Percentiles rank a stretch among this genome's conserved stretches.
These are phyloP conservation scores for Strigomonas galati DNA, from an alignment of 208 protist species.

Conservation along the genomic window DNA sequence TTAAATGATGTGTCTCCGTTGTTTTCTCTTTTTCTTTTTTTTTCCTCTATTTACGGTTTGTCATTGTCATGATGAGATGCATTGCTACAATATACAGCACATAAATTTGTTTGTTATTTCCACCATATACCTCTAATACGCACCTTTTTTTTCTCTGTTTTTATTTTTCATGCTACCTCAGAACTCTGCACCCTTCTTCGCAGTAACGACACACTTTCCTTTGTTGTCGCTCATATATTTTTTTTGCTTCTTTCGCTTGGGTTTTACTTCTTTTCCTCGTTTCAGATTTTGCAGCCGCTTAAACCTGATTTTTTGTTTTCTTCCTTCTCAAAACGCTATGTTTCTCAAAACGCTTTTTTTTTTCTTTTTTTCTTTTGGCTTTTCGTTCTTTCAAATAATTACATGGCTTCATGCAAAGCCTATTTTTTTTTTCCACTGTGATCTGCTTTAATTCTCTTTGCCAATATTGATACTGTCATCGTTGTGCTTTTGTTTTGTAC, in stretches of 20 bases:
- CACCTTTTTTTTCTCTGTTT: slow-evolving; percentile 7
- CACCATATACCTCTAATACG: not conserved
- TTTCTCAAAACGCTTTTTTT: not conserved
- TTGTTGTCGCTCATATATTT: slow-evolving; percentile 11
- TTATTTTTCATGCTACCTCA: slow-evolving; percentile 4
- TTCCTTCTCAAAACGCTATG: not conserved
- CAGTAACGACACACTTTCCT: not conserved
- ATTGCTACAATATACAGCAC: not conserved
- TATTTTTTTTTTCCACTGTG: too few species aligned
- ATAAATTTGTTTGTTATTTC: too few species aligned
- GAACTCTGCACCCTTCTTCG: not conserved
- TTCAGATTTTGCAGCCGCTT: too few species aligned
- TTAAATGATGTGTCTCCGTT: too few species aligned
- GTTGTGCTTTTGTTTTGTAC: not conserved
- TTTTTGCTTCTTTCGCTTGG: slow-evolving; percentile 11
- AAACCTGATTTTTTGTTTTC: not conserved
- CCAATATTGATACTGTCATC: not conserved
- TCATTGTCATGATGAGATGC: not conserved
- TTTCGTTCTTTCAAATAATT: too few species aligned
- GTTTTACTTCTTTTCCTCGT: not conserved
- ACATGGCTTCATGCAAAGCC: too few species aligned
- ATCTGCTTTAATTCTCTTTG: slow-evolving; percentile 1
- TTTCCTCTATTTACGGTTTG: not conserved
- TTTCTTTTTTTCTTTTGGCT: too few species aligned
- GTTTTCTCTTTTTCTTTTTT: not conserved